Evolutionary conservation across 2,329 filamentous ascomycete species (phyloP).

Genomic region (Monosporascus sp.): DNA sequence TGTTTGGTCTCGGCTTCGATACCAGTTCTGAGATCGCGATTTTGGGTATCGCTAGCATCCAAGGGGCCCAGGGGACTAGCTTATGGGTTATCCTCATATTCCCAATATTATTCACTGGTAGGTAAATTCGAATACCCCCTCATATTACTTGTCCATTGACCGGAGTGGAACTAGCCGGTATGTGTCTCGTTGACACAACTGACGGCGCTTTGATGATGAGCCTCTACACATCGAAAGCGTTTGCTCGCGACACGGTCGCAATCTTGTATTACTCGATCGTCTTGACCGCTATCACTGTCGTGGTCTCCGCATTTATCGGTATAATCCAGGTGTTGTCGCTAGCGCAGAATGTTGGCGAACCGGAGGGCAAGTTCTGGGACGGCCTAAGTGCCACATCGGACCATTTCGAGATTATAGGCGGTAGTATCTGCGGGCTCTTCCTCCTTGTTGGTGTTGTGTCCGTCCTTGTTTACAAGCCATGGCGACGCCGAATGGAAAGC

Average conservation of each 20-base stretch:
- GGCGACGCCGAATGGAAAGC: slow-evolving; percentile 53
- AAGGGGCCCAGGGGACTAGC: slow-evolving; percentile 78
- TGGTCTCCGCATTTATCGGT: slow-evolving; percentile 81
- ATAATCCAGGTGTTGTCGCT: slow-evolving; percentile 78
- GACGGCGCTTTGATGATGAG: slow-evolving; percentile 95
- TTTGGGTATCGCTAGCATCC: slow-evolving; percentile 81
- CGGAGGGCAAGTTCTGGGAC: slow-evolving; percentile 80
- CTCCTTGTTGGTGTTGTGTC: slow-evolving; percentile 70
- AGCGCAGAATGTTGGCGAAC: slow-evolving; percentile 68
- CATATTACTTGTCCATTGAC: slow-evolving; percentile 1
- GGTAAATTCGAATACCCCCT: slow-evolving; percentile 15
- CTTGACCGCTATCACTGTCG: slow-evolving; percentile 74
- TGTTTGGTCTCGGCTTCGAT: slow-evolving; percentile 92
- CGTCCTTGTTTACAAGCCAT: slow-evolving; percentile 71
- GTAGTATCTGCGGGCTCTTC: slow-evolving; percentile 80
- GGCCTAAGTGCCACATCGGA: slow-evolving; percentile 73
- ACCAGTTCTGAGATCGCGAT: slow-evolving; percentile 92
- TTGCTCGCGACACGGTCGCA: slow-evolving; percentile 77
- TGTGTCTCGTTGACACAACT: slow-evolving; percentile 90
- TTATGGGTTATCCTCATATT: slow-evolving; percentile 95
- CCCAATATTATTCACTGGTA: slow-evolving; percentile 80
- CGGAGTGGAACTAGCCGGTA: slow-evolving; percentile 55
- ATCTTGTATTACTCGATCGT: slow-evolving; percentile 93
- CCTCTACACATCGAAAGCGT: slow-evolving; percentile 75
- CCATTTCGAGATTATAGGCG: slow-evolving; percentile 81